These are phyloP conservation scores for Dioszegia crocea DNA, from an alignment of 768 basidiomycete species.

Conservation along the genomic window DNA sequence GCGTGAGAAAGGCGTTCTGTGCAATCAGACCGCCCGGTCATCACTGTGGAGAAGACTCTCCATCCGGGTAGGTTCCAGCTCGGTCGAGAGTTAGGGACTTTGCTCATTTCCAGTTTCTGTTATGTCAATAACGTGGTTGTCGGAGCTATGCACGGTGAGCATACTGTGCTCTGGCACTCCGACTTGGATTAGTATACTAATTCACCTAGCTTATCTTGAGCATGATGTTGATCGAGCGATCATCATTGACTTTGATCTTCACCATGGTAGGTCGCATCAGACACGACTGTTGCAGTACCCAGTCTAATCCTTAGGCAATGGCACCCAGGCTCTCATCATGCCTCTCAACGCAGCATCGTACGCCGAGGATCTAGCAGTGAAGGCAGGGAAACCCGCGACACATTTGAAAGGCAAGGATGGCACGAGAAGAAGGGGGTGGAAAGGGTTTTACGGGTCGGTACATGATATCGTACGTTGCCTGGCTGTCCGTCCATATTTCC, in stretches of 20 bases:
- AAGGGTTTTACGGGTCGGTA: conserved; percentile 80
- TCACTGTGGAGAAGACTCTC: conserved; percentile 85
- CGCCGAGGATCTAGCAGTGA: conserved; percentile 57
- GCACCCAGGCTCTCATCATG: conserved; percentile 88
- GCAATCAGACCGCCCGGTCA: conserved; percentile 87
- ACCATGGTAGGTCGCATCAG: conserved; percentile 61
- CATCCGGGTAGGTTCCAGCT: conserved; percentile 58
- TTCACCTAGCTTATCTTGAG: conserved; percentile 66
- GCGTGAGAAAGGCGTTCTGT: conserved; percentile 62
- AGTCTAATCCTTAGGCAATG: conserved; percentile 61
- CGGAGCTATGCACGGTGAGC: conserved; percentile 79
- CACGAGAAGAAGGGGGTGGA: conserved; percentile 49
- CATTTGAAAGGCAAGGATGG: conserved; percentile 48
- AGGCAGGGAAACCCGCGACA: conserved; percentile 44
- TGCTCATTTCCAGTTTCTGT: conserved; percentile 59
- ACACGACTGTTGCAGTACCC: not conserved
- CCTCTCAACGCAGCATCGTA: conserved; percentile 85
- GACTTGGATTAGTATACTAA: not conserved
- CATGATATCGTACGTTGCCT: conserved; percentile 85
- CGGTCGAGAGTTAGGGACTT: not conserved
- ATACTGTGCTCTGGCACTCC: not conserved
- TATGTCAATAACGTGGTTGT: conserved; percentile 91
- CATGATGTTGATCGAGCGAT: conserved; percentile 73
- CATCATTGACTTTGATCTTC: conserved; percentile 88
- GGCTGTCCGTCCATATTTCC: too few relatives aligned